These are phyloP conservation scores for Suhomyces chickasaworum DNA, from an alignment of 1,139 yeast genomes.

Conservation along the genomic window DNA sequence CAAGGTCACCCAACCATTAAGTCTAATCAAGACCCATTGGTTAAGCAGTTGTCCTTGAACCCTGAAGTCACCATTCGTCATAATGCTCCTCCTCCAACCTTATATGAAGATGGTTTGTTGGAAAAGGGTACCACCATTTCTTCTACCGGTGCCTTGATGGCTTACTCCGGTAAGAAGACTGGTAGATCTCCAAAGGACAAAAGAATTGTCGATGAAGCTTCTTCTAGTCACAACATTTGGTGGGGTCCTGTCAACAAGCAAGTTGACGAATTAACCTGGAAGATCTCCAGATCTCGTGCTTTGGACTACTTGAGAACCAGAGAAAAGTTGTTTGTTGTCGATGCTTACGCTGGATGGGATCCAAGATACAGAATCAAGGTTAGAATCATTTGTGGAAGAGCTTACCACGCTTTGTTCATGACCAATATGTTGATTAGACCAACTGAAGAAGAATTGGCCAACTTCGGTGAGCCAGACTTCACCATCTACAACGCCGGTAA, in stretches of 20 bases:
- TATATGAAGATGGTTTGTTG: constrained; percentile 91
- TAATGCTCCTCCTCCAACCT: constrained; percentile 90
- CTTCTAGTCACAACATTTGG: constrained; percentile 86
- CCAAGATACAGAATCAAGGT: constrained; percentile 97
- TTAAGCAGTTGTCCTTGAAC: constrained; percentile 45
- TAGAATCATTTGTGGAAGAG: constrained; percentile 96
- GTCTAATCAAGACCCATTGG: constrained; percentile 46
- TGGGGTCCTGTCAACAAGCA: constrained; percentile 99
- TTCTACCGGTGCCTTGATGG: constrained; percentile 92
- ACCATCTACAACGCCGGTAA: constrained; percentile 99
- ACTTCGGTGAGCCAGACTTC: constrained; percentile 97
- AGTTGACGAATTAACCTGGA: constrained; percentile 94
- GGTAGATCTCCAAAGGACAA: constrained; percentile 99
- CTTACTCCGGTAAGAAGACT: constrained; percentile 93
- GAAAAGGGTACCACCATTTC: constrained; percentile 93
- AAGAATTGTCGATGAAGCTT: constrained; percentile 93
- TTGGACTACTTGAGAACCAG: constrained; percentile 95
- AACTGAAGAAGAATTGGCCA: constrained; percentile 80
- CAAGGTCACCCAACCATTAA: constrained; percentile 47
- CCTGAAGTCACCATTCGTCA: constrained; percentile 64
- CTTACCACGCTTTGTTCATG: constrained; percentile 98
- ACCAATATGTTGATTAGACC: constrained; percentile 98
- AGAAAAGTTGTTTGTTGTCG: constrained; percentile 91
- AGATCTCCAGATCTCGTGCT: constrained; percentile 94
- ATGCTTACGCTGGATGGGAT: constrained; percentile 99